phyloP scores from a whole-genome alignment of 2,329 filamentous ascomycete genomes.

The Plenodomus lindquistii region DNA sequence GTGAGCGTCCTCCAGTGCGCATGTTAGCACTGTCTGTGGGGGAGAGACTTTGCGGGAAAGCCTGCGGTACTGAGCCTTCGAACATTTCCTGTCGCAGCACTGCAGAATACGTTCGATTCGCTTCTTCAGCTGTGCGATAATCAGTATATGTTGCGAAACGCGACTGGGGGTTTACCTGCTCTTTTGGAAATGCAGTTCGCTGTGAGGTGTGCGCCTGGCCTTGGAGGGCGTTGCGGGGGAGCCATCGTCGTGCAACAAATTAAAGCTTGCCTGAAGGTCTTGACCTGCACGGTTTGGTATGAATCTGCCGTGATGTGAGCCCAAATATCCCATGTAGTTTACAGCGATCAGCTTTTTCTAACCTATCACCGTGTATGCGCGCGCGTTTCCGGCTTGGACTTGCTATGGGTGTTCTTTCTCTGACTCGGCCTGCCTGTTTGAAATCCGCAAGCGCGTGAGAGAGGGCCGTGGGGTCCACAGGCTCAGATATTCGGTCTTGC shows the following conservation, averaged over 20 bases:
- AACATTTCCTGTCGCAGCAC: conserved; percentile 91
- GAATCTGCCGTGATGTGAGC: conserved; percentile 63
- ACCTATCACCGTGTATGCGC: conserved; percentile 63
- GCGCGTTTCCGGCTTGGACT: conserved; percentile 72
- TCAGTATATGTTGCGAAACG: conserved; percentile 11
- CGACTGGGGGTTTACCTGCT: conserved; percentile 51
- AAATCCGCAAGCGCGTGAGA: conserved; percentile 65
- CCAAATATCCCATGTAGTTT: neutral
- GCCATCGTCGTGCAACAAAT: conserved; percentile 85
- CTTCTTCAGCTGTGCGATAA: conserved; percentile 73
- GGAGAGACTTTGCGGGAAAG: conserved; percentile 63
- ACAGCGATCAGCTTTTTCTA: conserved; percentile 1
- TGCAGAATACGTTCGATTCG: conserved; percentile 88
- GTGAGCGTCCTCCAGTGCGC: conserved; percentile 71
- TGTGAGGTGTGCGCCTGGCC: conserved; percentile 80
- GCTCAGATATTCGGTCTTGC: conserved; percentile 52
- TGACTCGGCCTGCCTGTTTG: conserved; percentile 61
- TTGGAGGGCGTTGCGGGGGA: conserved; percentile 90
- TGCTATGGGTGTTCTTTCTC: conserved; percentile 65
- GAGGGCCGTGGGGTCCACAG: conserved; percentile 62
- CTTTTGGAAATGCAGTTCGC: conserved; percentile 91
- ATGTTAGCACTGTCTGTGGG: conserved; percentile 56
- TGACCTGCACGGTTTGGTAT: conserved; percentile 93
- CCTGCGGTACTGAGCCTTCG: conserved; percentile 84
- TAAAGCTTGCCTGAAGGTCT: conserved; percentile 92